These are phyloP conservation scores for Microthlaspi erraticum DNA, from an alignment of 345 rosid genomes.

Conservation along the genomic window DNA sequence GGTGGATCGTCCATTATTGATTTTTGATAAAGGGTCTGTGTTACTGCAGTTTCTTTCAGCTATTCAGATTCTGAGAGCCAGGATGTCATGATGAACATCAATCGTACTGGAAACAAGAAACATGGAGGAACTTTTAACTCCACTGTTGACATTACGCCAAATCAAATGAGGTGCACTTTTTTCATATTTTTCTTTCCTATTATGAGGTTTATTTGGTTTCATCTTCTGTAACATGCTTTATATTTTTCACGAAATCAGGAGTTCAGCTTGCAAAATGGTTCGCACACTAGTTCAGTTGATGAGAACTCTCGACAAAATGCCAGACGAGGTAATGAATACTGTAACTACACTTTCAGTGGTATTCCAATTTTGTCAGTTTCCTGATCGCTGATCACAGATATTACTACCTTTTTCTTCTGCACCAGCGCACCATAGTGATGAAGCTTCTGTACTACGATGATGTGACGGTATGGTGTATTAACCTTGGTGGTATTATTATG, in stretches of 20 bases:
- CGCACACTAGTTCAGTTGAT: conserved; percentile 90
- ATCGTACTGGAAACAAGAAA: conserved; percentile 78
- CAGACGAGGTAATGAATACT: conserved; percentile 70
- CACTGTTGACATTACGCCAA: conserved; percentile 76
- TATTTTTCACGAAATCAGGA: conserved; percentile 54
- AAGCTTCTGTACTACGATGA: conserved; percentile 94
- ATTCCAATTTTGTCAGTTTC: not conserved
- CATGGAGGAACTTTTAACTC: conserved; percentile 75
- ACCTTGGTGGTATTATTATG: not conserved
- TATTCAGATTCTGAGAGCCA: conserved; percentile 77
- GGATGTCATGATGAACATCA: conserved; percentile 87
- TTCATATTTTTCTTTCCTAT: not conserved
- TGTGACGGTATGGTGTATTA: conserved; percentile 83
- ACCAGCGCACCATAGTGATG: conserved; percentile 95
- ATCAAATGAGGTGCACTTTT: conserved; percentile 79
- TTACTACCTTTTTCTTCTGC: conserved; percentile 27
- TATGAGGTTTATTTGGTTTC: not conserved
- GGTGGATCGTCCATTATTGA: conserved; percentile 2
- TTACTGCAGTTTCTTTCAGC: conserved; percentile 84
- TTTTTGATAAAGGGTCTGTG: conserved; percentile 33
- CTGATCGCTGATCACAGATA: conserved; percentile 29
- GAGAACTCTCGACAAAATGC: conserved; percentile 97
- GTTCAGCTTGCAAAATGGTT: conserved; percentile 96
- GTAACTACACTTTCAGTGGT: conserved; percentile 2
- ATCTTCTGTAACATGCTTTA: not conserved